Conservation (phyloP, 2,329 filamentous ascomycete genomes). For the Cercospora beticola region DNA sequence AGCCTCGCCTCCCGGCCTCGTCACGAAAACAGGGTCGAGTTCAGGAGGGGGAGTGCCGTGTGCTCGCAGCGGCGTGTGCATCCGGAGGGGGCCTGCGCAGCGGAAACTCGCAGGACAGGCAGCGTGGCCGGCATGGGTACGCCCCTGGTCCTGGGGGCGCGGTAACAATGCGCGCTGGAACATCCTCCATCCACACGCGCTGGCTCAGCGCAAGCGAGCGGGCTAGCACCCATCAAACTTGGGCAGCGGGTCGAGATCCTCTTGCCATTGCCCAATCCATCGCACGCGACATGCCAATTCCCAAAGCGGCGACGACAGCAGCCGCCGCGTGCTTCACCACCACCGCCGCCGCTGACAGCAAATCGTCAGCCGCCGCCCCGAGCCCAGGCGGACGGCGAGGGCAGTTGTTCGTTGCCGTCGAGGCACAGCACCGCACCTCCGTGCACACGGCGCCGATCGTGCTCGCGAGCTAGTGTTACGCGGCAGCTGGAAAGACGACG, state of each 20-base stretch:
- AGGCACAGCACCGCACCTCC: neutral
- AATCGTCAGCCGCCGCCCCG: neutral
- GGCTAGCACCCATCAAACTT: slow-evolving; percentile 19
- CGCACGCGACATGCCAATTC: neutral
- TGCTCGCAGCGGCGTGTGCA: neutral
- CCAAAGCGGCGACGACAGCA: neutral
- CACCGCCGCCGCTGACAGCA: neutral
- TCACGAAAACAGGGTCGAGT: neutral
- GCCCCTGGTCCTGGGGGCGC: slow-evolving; percentile 9
- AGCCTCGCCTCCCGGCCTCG: neutral
- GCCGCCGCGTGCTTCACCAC: neutral
- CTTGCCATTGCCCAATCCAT: neutral
- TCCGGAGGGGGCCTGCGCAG: neutral
- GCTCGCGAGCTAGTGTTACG: slow-evolving; percentile 11
- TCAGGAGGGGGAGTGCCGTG: neutral
- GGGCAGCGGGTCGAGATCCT: slow-evolving; percentile 16
- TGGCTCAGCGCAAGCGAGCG: slow-evolving; percentile 13
- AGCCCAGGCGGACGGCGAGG: neutral
- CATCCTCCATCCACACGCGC: neutral
- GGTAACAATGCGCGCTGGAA: neutral
- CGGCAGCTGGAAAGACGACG: slow-evolving; percentile 15
- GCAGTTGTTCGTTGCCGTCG: neutral
- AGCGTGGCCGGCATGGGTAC: slow-evolving; percentile 11
- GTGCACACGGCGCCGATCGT: slow-evolving; percentile 8
- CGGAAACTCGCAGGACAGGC: neutral